phyloP scores from a whole-genome alignment of 108 stramenopile species.

The Fragilaria radians region DNA sequence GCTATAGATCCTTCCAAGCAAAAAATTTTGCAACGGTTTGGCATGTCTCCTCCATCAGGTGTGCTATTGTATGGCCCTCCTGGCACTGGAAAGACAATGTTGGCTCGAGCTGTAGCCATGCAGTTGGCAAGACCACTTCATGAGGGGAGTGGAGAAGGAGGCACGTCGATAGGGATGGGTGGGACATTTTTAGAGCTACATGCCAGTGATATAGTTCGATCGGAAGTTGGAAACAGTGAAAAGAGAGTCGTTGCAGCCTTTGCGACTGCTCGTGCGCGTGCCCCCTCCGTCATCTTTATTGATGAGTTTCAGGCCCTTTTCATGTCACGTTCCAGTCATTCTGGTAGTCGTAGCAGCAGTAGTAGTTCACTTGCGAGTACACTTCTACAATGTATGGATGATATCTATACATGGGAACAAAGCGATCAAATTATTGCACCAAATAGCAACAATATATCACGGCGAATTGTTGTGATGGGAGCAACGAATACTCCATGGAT shows the following conservation, averaged over 20 bases:
- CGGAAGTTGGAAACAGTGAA: slow-evolving; percentile 75
- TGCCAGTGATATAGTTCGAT: slow-evolving; percentile 60
- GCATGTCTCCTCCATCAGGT: slow-evolving; percentile 56
- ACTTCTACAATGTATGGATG: slow-evolving; percentile 73
- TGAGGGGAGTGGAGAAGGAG: no score
- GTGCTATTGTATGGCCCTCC: slow-evolving; percentile 78
- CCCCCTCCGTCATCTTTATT: slow-evolving; percentile 74
- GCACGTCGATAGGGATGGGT: slow-evolving; percentile 4
- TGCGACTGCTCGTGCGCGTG: slow-evolving; percentile 58
- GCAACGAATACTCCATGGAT: slow-evolving; percentile 84
- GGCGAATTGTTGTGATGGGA: slow-evolving; percentile 57
- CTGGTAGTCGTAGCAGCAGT: no score
- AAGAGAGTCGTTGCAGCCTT: slow-evolving; percentile 69
- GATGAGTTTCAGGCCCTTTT: slow-evolving; percentile 85
- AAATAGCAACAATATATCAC: neutral
- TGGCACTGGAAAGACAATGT: slow-evolving; percentile 76
- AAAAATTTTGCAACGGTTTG: slow-evolving; percentile 36
- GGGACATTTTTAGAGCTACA: slow-evolving; percentile 72
- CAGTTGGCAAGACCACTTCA: no score
- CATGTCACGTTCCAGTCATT: slow-evolving; percentile 47
- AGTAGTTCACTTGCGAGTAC: slow-evolving; percentile 59
- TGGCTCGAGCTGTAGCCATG: slow-evolving; percentile 69
- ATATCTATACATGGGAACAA: slow-evolving; percentile 56
- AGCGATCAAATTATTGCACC: slow-evolving; percentile 11
- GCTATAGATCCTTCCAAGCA: slow-evolving; percentile 52